Evolutionary conservation across 2,329 filamentous ascomycete genomes (phyloP), one percentile per base, ranked within the genome.

Genomic region (Neofusicoccum umdonicola): DNA sequence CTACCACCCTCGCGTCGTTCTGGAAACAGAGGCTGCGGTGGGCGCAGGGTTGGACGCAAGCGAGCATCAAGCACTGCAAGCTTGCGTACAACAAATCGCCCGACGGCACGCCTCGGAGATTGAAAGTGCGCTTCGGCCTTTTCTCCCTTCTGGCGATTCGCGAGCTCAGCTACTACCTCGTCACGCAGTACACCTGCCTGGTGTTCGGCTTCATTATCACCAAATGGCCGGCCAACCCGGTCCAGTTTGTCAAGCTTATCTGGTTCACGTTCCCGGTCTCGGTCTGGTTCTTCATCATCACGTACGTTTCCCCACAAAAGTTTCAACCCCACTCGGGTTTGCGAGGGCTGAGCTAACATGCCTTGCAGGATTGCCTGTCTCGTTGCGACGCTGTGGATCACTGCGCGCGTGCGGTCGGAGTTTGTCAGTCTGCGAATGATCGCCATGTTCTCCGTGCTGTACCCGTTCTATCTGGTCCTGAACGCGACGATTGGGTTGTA

Each of bases 21-120:
- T 82, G 80, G 79, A 83, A 82, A 69, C 81, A 83, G 66, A 77
- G 81, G 9, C 75, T 83, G n/a, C 73, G 81, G 63, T 83, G 81
- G 81, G 78, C 81, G 3, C 81, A 83, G 68, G 81, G 81, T 45
- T 83, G 81, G 81, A 78, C 79, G 3, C 81, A 83, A 69, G 81
- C 80, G n/a, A 80, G 75, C 39, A 73, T 78, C 68, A 72, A 74
- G 17, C 80, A 83, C 66, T 68, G 77, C 62, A 73, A 76, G 19
- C 74, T 82, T 64, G 69, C 78, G 35, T 83, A 79, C 75, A 78
- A 74, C 35, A 78, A 78, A 27, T 65, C 63, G 35, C 63, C 63
- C n/a, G 63, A 65, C 7, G 63, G 54, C 17, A 44, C 63, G 12
- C 75, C 78, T 19, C 71, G 73, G 5, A 70, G 74, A 41, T 74